Evolutionary conservation across 768 basidiomycete species (phyloP), one percentile per base, ranked within the genome.

Genomic region (Russula vinacea): DNA sequence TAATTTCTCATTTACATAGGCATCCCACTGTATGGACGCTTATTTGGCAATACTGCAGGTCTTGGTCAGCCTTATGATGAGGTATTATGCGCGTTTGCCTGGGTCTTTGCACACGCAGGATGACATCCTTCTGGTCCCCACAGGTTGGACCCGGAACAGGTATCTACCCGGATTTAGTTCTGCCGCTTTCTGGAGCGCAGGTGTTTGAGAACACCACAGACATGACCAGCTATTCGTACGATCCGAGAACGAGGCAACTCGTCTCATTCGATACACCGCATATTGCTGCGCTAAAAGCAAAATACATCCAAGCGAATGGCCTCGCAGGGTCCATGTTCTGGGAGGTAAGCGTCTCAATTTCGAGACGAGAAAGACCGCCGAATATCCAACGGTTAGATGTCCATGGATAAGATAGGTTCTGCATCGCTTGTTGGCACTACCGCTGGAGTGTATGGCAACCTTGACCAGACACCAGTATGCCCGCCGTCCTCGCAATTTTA

Each of bases 141-240:
- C 59, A 88, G 87, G 78, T 88, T 63, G 91, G 89, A 17, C 85
- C 87, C 8, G 88, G 88, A 14, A 86, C 86, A 3, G 52, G 87
- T 50, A 79, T 89, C 65, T 92, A 90, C 74, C 84, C 88, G n/a
- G 91, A 92, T 78, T 85, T 84, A 39, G 78, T 71, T 33, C 82
- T 94, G 26, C 91, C 90, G 24, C 70, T 84, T 73, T 70, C 75
- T 63, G 78, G 76, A 22, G 69, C 69, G n/a, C 39, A 80, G 58
- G 82, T 90, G 47, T 81, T 78, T 70, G 84, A 91, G 72, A 89
- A 93, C 71, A 75, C 78, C 4, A 81, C 52, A 54, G 52, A 54
- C 17, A 33, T 54, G 33, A 22, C 52, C n/a, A 54, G 52, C 22
- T 54, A 14, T 54, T 54, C 52, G 33, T 54, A 54, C 19, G 35